These are phyloP conservation scores for Aureobasidium sp. DNA, from an alignment of 2,329 filamentous ascomycete species.

Conservation along the genomic window DNA sequence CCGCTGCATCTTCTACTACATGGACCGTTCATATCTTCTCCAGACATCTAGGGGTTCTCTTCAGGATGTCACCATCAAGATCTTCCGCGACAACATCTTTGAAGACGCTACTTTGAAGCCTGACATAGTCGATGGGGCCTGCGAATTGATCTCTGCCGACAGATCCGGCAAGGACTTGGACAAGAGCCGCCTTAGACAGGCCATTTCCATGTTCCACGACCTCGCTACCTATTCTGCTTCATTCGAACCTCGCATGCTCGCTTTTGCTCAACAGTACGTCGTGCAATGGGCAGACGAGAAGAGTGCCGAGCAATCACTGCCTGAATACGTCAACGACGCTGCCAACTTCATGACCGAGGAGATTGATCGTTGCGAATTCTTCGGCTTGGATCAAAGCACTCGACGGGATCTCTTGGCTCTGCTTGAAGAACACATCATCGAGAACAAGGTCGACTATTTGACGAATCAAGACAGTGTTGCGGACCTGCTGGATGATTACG, in stretches of 20 bases:
- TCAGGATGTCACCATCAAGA: slow-evolving; percentile 67
- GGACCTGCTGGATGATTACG: slow-evolving; percentile 63
- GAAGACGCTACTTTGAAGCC: slow-evolving; percentile 43
- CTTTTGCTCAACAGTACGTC: slow-evolving; percentile 60
- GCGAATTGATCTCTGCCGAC: slow-evolving; percentile 66
- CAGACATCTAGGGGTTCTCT: slow-evolving; percentile 65
- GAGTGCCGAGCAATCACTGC: slow-evolving; percentile 53
- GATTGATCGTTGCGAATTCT: slow-evolving; percentile 66
- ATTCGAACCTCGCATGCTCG: slow-evolving; percentile 72
- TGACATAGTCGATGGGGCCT: slow-evolving; percentile 60
- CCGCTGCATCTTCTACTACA: slow-evolving; percentile 84
- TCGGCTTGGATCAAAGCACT: slow-evolving; percentile 75
- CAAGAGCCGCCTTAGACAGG: slow-evolving; percentile 59
- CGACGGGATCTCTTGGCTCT: slow-evolving; percentile 65
- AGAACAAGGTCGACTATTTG: slow-evolving; percentile 49
- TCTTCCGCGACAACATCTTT: slow-evolving; percentile 62
- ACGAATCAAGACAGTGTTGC: slow-evolving; percentile 49
- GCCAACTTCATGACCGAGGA: slow-evolving; percentile 64
- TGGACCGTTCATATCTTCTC: slow-evolving; percentile 83
- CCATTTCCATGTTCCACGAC: slow-evolving; percentile 40
- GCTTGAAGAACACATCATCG: slow-evolving; percentile 65
- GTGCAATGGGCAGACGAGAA: slow-evolving; percentile 59
- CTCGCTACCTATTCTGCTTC: slow-evolving; percentile 40
- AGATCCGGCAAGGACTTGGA: slow-evolving; percentile 51
- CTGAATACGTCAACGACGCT: slow-evolving; percentile 66